phyloP scores from a whole-genome alignment of 1,139 yeast species.

The Suzukiozyma palmioleophila region DNA sequence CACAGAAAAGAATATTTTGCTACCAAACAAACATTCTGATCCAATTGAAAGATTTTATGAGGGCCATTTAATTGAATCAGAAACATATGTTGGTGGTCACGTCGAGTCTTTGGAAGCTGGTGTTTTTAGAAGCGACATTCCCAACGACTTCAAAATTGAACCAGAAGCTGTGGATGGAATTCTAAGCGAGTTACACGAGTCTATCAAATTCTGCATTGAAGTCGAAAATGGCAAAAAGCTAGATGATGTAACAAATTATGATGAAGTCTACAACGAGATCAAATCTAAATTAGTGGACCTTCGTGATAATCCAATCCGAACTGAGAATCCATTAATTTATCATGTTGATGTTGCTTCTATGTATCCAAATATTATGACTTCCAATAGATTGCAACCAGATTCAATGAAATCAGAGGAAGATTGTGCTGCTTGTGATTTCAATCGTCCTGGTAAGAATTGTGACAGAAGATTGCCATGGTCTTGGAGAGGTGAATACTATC shows the following conservation, averaged over 20 bases:
- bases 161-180: constrained; percentile 81
- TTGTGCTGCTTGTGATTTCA: constrained; percentile 97
- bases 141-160: constrained; percentile 72
- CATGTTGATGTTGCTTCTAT: constrained; percentile 99
- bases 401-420: constrained; percentile 94
- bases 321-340: constrained; percentile 82
- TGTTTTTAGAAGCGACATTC: constrained; percentile 87
- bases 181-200: constrained; percentile 64
- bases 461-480: constrained; percentile 93
- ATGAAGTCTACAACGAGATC: constrained; percentile 64
- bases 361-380: constrained; percentile 99
- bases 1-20: constrained; percentile 64
- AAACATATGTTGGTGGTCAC: constrained; percentile 98
- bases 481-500: constrained; percentile 96
- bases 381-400: constrained; percentile 96
- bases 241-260: constrained; percentile 75
- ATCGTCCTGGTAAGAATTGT: constrained; percentile 90
- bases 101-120: constrained; percentile 98
- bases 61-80: constrained; percentile 91
- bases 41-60: constrained; percentile 90
- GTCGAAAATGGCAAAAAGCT: constrained; percentile 73
- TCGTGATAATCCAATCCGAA: constrained; percentile 57
- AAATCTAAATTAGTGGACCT: constrained; percentile 51
- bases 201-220: constrained; percentile 77
- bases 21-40: constrained; percentile 92